These are phyloP conservation scores for Kazachstania kunashirensis DNA, from an alignment of 805 yeast species.

Conservation along the genomic window DNA sequence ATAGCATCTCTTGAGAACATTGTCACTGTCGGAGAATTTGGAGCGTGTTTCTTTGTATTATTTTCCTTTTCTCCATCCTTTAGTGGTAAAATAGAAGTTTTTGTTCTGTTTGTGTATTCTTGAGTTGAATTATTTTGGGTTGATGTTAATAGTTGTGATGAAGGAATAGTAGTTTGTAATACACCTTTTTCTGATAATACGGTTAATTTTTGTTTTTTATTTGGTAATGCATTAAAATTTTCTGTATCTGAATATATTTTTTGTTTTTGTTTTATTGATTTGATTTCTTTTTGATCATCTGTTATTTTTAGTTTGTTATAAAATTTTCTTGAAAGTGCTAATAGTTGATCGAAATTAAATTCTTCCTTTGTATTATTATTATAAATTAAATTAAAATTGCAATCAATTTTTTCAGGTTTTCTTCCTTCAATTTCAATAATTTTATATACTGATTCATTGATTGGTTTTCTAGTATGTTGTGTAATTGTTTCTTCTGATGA, in stretches of 20 bases:
- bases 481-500: not conserved
- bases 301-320: too few relatives aligned
- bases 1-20: slow-evolving; percentile 65
- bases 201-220: not conserved
- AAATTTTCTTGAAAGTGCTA: slow-evolving; percentile 41
- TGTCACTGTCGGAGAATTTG: slow-evolving; percentile 68
- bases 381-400: slow-evolving; percentile 52
- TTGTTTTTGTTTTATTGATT: too few relatives aligned
- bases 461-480: slow-evolving; percentile 9
- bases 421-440: slow-evolving; percentile 48
- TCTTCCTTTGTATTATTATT: slow-evolving; percentile 38
- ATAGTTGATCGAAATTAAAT: slow-evolving; percentile 52
- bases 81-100: slow-evolving; percentile 38
- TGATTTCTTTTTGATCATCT: too few relatives aligned
- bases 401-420: slow-evolving; percentile 46
- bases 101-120: slow-evolving; percentile 12
- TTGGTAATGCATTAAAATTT: too few relatives aligned
- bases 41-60: not conserved
- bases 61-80: slow-evolving; percentile 25
- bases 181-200: not conserved
- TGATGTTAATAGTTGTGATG: not conserved
- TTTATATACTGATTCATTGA: slow-evolving; percentile 35
- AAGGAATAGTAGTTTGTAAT: too few relatives aligned
- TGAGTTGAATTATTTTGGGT: not conserved
- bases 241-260: too few relatives aligned